Base-by-base conservation (phyloP, 192 early-diverging fungal genomes). In the Podila verticillata region DNA sequence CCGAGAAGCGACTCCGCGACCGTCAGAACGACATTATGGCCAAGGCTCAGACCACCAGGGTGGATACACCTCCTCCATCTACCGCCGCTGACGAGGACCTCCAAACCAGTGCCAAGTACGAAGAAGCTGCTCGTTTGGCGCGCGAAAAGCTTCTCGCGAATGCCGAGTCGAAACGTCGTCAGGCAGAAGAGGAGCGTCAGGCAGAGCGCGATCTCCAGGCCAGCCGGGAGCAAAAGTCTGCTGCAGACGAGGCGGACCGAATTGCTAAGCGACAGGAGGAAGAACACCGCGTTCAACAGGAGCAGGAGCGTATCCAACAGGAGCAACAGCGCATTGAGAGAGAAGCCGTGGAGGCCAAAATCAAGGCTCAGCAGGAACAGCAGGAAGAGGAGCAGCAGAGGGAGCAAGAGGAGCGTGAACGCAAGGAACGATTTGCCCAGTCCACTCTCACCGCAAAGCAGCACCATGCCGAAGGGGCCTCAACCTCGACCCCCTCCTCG, bases 1-100 rank as follows among this genome's bases (percentile, higher is more conserved):
- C 84, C 2, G 79, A 88, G 22, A 82, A 85, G 63, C 77, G 83
- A 36, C 70, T 88, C 28, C 81, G 85, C 22, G 84, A 88, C 68
- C 73, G 79, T n/a, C 83, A 78, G 54, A 83, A 72, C 44, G 70
- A 66, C 30, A 59, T 84, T 13, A 66, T 73, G n/a, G 68, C 78
- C 10, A 78, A 70, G 51, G 20, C 65, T 17, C 39, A 70, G 44
- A 51, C 32, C 49, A 64, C 48, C 49, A 34, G 65, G 47, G 30
- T 51, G 30, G 57, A 82, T 58, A 22, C 57, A 2, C 63, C 81
- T 32, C 28, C 73, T 44, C 68, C 81, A 59, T 69, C 62, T 24
- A 57, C 65, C 19, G 44, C 79, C 51, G 73, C 86, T 1, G 75
- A 65, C 4, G 75, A 84, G 47, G 79, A 77, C 2, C 60, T 56